Conservation (phyloP, 306 rosid species). For the Quercus cerris region DNA sequence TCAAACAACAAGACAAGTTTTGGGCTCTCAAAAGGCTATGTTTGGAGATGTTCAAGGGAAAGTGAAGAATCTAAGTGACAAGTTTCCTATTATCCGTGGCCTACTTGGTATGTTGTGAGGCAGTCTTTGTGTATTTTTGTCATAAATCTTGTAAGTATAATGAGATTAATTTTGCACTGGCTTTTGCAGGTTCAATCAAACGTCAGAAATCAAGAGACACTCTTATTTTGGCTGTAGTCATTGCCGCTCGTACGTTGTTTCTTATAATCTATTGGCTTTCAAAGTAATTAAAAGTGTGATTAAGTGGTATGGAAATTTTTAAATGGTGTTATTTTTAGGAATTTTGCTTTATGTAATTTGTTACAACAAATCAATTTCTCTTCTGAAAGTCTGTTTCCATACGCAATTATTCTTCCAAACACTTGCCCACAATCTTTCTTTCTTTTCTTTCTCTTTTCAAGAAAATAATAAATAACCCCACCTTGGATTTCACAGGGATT, state of each 20-base stretch:
- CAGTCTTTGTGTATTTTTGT: neutral
- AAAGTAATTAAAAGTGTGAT: constrained; percentile 46
- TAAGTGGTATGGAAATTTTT: constrained; percentile 29
- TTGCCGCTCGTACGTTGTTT: constrained; percentile 95
- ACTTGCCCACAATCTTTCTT: neutral
- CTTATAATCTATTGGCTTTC: constrained; percentile 96
- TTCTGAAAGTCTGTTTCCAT: constrained; percentile 7
- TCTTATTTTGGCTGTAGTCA: constrained; percentile 79
- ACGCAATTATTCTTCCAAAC: neutral
- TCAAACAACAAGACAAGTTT: constrained; percentile 81
- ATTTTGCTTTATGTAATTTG: constrained; percentile 31
- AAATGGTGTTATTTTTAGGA: constrained; percentile 17
- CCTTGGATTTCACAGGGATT: neutral
- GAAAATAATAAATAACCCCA: neutral
- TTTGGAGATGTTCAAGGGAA: constrained; percentile 97
- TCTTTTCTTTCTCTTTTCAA: neutral
- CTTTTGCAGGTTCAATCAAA: constrained; percentile 72
- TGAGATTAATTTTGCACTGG: constrained; percentile 13
- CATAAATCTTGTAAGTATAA: neutral
- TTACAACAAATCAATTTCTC: constrained; percentile 18
- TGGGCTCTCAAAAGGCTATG: constrained; percentile 80
- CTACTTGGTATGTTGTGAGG: constrained; percentile 58
- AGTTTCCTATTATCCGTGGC: constrained; percentile 82
- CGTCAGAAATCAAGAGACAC: constrained; percentile 91
- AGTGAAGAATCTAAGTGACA: constrained; percentile 80